Percentiles rank a stretch among this genome's conserved stretches.
Evolutionary conservation across 148 eudicot species (phyloP).

Genomic region (Limonium bicolor): DNA sequence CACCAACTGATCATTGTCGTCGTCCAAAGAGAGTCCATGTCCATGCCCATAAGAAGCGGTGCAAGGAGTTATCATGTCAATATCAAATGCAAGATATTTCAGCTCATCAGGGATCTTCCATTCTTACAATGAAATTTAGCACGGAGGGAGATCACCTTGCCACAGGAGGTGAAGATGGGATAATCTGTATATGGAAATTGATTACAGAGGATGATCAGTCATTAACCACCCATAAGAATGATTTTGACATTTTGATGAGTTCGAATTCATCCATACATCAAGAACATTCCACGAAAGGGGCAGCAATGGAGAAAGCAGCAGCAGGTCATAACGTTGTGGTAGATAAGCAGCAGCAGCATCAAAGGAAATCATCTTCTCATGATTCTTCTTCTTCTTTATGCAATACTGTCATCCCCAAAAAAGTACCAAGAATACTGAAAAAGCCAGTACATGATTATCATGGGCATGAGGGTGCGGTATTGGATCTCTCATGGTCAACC

Average conservation of each 20-base stretch:
- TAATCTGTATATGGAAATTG: constrained; percentile 60
- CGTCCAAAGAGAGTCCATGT: constrained; percentile 43
- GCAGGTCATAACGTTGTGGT: no score
- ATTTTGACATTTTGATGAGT: no score
- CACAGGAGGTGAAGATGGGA: constrained; percentile 64
- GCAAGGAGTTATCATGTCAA: constrained; percentile 59
- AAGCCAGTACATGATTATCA: constrained; percentile 53
- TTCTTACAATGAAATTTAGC: constrained; percentile 67
- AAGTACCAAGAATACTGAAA: constrained; percentile 46
- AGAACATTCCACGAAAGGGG: no score
- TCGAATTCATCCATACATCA: no score
- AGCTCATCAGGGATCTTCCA: constrained; percentile 66
- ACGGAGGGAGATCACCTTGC: constrained; percentile 63
- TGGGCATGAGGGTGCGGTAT: constrained; percentile 63
- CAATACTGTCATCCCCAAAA: no score
- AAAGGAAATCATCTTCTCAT: no score
- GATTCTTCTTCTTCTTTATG: no score
- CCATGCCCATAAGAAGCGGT: constrained; percentile 27
- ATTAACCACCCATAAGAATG: no score
- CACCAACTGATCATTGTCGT: no score
- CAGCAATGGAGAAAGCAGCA: no score
- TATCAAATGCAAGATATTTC: constrained; percentile 43
- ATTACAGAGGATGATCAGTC: constrained; percentile 29
- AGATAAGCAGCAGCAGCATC: no score
- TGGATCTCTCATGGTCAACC: constrained; percentile 89